Evolutionary conservation across 2,329 filamentous ascomycete genomes (phyloP).

Genomic region (Colletotrichum higginsianum): DNA sequence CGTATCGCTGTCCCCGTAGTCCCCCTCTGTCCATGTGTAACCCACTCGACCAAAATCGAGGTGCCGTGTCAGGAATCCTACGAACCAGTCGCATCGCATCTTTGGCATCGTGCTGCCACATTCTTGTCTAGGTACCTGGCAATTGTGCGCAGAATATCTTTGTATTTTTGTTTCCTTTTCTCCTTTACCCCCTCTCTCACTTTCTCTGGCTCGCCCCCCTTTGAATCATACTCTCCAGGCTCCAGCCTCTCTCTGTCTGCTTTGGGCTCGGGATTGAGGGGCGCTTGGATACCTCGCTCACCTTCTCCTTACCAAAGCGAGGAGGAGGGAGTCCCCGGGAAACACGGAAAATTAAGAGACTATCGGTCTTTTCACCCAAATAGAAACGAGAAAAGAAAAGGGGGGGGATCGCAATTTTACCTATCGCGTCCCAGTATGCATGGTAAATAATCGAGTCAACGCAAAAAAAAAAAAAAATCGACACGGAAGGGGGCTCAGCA

Average conservation of each 20-base stretch:
- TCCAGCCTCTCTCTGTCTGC: slow-evolving; percentile 1
- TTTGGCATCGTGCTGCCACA: slow-evolving; percentile 32
- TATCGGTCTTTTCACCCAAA: slow-evolving; percentile 16
- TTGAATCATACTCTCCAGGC: neutral
- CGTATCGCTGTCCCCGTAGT: slow-evolving; percentile 25
- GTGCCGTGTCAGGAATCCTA: slow-evolving; percentile 39
- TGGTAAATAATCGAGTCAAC: slow-evolving; percentile 9
- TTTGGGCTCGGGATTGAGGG: neutral
- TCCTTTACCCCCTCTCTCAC: neutral
- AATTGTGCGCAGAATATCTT: slow-evolving; percentile 17
- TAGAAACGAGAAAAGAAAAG: neutral
- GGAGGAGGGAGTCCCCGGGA: slow-evolving; percentile 25
- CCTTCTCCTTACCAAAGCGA: slow-evolving; percentile 12
- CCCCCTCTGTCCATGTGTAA: slow-evolving; percentile 27
- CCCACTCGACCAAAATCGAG: slow-evolving; percentile 26
- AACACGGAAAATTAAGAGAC: slow-evolving; percentile 15
- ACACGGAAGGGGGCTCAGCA: slow-evolving; percentile 26
- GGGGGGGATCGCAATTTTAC: slow-evolving; percentile 23
- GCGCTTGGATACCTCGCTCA: slow-evolving; percentile 16
- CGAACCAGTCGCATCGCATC: slow-evolving; percentile 41
- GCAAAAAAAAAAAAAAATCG: neutral
- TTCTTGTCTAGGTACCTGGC: slow-evolving; percentile 30
- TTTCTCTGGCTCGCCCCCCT: neutral
- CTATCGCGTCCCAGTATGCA: slow-evolving; percentile 1
- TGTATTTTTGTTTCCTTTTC: neutral